Base-by-base conservation (phyloP, 164 flowering plant genomes). In the Liriodendron chinense region DNA sequence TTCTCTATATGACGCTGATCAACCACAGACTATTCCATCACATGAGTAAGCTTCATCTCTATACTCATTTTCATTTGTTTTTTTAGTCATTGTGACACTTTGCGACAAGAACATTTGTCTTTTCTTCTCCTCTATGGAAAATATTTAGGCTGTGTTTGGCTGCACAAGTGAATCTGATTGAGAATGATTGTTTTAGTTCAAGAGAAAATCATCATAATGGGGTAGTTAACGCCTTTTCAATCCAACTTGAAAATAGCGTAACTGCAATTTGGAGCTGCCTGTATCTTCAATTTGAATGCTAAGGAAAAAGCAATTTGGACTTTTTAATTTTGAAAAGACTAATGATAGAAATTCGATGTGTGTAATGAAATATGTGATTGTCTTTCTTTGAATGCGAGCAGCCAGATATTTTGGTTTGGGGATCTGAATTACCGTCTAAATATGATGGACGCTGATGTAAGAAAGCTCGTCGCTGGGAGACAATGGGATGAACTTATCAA, bases 351-450 rank as follows among this genome's bases (percentile, higher is more conserved):
- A 13, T 66, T 66, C 12, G 18, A 25, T 12, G 20, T 7, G 7
- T 34, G 43, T 7, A 24, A 63, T 63, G 65, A 22, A 63, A 63
- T 20, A 5, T 20, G 23, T 12, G 62, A 13, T 57, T 63, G 23
- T 63, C 21, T 9, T 63, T 18, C 59, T 43, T n/a, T 75, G 59
- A 14, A 68, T 72, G 80, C 76, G 22, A 78, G 78, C 96, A 96
- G 98, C 77, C 88, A 92, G 79, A 90, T 94, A 75, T 96, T 96
- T 87, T 96, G 98, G 99, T 91, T 96, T 79, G 99, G 98, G 16
- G 99, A 96, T 81, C 80, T 96, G 86, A 96, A 96, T 75, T 96
- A 96, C 81, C 98, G 99, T 71, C 88, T 96, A 73, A 90, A 89
- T 75, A 83, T 90, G 96, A 63, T 77, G 82, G 98, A 96, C 73